Conservation (phyloP, 2,329 filamentous ascomycete genomes). For the Cladobotryum protrusum region DNA sequence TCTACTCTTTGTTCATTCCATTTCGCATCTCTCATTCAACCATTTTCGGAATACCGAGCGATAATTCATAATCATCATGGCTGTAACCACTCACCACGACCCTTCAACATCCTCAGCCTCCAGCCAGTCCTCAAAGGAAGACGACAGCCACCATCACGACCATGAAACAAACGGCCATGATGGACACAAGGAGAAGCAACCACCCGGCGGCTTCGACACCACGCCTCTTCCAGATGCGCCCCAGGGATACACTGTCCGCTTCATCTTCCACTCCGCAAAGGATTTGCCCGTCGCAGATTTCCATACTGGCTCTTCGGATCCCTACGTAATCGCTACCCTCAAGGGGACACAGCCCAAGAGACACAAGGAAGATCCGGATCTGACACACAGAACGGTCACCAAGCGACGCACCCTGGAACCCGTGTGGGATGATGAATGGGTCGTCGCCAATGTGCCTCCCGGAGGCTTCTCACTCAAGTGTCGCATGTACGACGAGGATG, state of each 20-base stretch:
- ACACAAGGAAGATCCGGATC: constrained; percentile 78
- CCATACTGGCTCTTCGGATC: constrained; percentile 71
- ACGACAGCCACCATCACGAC: background rate
- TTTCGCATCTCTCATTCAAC: no score
- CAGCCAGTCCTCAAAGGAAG: background rate
- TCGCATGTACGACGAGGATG: constrained; percentile 84
- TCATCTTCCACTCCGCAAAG: constrained; percentile 74
- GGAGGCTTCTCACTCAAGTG: constrained; percentile 80
- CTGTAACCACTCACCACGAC: no score
- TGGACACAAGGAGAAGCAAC: constrained; percentile 29
- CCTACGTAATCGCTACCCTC: constrained; percentile 73
- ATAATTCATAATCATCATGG: no score
- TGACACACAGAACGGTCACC: constrained; percentile 71
- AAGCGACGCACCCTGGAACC: constrained; percentile 67
- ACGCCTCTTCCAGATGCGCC: constrained; percentile 71
- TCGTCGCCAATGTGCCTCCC: constrained; percentile 77
- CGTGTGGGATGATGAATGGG: constrained; percentile 78
- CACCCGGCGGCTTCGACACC: constrained; percentile 71
- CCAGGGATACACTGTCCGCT: constrained; percentile 75
- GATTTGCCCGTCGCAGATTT: constrained; percentile 82
- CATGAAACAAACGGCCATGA: no score
- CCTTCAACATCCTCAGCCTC: no score
- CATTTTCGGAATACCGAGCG: no score
- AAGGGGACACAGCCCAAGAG: constrained; percentile 62
- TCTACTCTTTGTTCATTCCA: no score